phyloP scores from a whole-genome alignment of 306 rosid species.

The Malus orientalis region DNA sequence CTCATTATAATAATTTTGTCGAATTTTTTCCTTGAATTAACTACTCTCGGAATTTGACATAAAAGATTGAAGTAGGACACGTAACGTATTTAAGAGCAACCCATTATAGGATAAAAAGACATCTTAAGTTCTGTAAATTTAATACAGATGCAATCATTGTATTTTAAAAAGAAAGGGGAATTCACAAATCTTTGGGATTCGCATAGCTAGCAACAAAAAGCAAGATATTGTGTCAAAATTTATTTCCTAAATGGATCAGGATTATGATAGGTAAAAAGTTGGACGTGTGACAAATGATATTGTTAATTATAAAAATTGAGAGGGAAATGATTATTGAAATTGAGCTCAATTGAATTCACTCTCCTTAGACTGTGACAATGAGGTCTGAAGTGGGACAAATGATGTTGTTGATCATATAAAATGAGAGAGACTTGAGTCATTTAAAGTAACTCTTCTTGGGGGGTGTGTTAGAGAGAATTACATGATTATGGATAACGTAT shows the following conservation, averaged over 20 bases:
- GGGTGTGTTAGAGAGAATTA: too few relatives aligned
- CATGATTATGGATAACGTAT: too few relatives aligned
- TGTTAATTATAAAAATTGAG: not conserved
- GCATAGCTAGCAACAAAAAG: not conserved
- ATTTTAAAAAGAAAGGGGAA: too few relatives aligned
- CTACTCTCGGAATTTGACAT: not conserved
- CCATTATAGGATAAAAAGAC: too few relatives aligned
- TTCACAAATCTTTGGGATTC: not conserved
- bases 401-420: too few relatives aligned
- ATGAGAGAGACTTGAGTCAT: too few relatives aligned
- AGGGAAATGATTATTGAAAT: not conserved
- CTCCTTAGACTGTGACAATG: not conserved
- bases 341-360: not conserved
- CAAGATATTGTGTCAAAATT: too few relatives aligned
- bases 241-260: too few relatives aligned
- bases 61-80: not conserved
- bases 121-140: not conserved
- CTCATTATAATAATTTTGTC: not conserved
- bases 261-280: too few relatives aligned
- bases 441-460: too few relatives aligned
- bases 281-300: not conserved
- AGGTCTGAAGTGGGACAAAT: too few relatives aligned
- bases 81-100: not conserved
- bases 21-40: too few relatives aligned
- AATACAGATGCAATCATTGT: not conserved